Evolutionary conservation across 805 yeast species (phyloP), one percentile per base, ranked within the genome.

Genomic region (Cyberlindnera mrakii): DNA sequence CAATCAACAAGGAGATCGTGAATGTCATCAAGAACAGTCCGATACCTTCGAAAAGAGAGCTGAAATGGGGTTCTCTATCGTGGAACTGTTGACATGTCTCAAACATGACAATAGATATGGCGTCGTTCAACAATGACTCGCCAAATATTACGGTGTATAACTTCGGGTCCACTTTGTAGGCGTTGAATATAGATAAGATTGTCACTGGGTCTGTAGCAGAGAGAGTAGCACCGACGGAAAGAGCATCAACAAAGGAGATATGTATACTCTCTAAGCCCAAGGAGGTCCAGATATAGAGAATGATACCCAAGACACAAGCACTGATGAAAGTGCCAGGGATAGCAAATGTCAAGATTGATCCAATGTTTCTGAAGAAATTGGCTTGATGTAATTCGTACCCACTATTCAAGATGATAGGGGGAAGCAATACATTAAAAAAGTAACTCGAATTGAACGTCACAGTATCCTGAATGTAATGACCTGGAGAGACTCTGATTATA

Each of bases 151-250:
- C 89, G 20, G 99, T 95, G 68, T 95, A 93, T 38, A 93, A 71
- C 64, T 95, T 93, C 10, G 99, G 99, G 63, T 93, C 99, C 30
- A 93, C 99, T 65, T 91, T 90, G 67, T 93, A 93, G 13, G 98
- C 93, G 60, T 91, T 93, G 72, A 93, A 93, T 47, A 93, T 93
- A 13, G 98, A 89, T 53, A 93, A 68, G 57, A 93, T 91, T 1
- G 99, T 93, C 27, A 93, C 97, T 0, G 99, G 99, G 63, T 93
- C 99, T 2, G 99, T 93, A 17, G 99, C 99, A 3, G 96, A 87
- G 35, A 93, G 74, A 0, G 99, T 91, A 3, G 99, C 99, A 19
- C 99, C 99, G 15, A 93, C 96, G 0, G 96, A 91, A 43, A 93
- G 71, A 0, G 98, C 96, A 63, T 91, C 97, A n/a, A 93, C 96